These are phyloP conservation scores for Schwanniomyces sp. DNA, from an alignment of 805 yeast species.

Conservation along the genomic window DNA sequence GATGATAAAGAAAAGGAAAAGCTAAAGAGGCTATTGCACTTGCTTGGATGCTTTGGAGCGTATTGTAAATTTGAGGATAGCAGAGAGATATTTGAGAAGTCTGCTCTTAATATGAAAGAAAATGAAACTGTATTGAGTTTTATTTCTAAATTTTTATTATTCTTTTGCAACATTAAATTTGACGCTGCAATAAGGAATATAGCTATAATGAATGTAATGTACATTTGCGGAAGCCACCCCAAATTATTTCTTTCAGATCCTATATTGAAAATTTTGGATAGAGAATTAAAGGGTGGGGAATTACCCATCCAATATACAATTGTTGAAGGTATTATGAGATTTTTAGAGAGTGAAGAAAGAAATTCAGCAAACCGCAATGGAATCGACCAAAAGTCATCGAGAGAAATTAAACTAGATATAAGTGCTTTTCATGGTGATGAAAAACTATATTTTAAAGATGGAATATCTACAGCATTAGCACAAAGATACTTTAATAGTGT, in stretches of 20 bases:
- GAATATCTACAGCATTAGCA: slow-evolving; percentile 70
- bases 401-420: slow-evolving; percentile 37
- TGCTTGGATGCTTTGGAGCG: slow-evolving; percentile 72
- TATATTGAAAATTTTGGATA: slow-evolving; percentile 52
- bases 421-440: slow-evolving; percentile 55
- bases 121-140: slow-evolving; percentile 59
- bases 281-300: slow-evolving; percentile 41
- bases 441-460: slow-evolving; percentile 54
- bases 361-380: slow-evolving; percentile 43
- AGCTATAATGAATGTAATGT: slow-evolving; percentile 58
- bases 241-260: slow-evolving; percentile 61
- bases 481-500: slow-evolving; percentile 58
- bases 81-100: slow-evolving; percentile 35
- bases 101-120: slow-evolving; percentile 42
- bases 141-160: slow-evolving; percentile 57
- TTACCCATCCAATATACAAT: slow-evolving; percentile 49
- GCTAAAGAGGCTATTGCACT: slow-evolving; percentile 54
- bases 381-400: slow-evolving; percentile 33
- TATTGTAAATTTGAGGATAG: slow-evolving; percentile 60
- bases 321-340: slow-evolving; percentile 56
- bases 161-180: slow-evolving; percentile 43
- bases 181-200: slow-evolving; percentile 41
- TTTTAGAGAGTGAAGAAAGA: slow-evolving; percentile 57
- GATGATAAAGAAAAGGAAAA: slow-evolving; percentile 40
- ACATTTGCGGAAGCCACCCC: slow-evolving; percentile 62